Conservation (phyloP, 129 eudicot species). For the Helianthus annuus region HanXRQr2.0-SUNRISE NC_035438.2:30612821-30613320, state of each 20-base stretch:
- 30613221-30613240: constrained; percentile 19
- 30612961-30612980: too few species aligned
- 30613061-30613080: constrained; percentile 30
- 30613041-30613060: too few species aligned
- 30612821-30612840: too few species aligned
- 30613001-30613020: constrained; percentile 23
- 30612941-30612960: too few species aligned
- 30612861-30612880: too few species aligned
- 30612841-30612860: too few species aligned
- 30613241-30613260: background rate
- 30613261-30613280: background rate
- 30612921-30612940: too few species aligned
- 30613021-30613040: constrained; percentile 40
- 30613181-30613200: constrained; percentile 10
- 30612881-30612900: too few species aligned
- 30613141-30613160: background rate
- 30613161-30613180: background rate
- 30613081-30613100: constrained; percentile 10
- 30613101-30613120: constrained; percentile 18
- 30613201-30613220: constrained; percentile 17
- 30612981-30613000: too few species aligned
- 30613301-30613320: constrained; percentile 13
- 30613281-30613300: constrained; percentile 15
- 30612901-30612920: too few species aligned
- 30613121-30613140: constrained; percentile 9